Conservation (phyloP, 2,329 filamentous ascomycete species). For the Colletotrichum lupini region DNA sequence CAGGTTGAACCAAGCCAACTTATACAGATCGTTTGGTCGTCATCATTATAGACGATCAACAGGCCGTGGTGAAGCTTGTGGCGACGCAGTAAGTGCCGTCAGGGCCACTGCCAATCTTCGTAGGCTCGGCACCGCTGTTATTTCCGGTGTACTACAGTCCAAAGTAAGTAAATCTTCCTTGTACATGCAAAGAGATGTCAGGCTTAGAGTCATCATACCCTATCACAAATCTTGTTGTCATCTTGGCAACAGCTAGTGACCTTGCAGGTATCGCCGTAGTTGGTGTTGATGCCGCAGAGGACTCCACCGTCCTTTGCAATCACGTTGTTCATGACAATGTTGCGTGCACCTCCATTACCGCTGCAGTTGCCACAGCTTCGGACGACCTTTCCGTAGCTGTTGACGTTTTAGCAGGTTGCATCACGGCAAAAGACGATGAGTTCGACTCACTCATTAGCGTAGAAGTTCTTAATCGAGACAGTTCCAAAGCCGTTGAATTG, state of each 20-base stretch:
- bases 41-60: not conserved
- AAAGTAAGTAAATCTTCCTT: not conserved
- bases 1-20: not conserved
- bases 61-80: constrained; percentile 31
- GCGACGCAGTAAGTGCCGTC: constrained; percentile 48
- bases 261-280: constrained; percentile 59
- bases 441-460: constrained; percentile 46
- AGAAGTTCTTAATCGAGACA: constrained; percentile 52
- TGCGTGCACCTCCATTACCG: constrained; percentile 50
- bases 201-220: constrained; percentile 3
- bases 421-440: not conserved
- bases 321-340: constrained; percentile 56
- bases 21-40: not conserved
- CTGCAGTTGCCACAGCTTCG: constrained; percentile 63
- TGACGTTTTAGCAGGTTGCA: not conserved
- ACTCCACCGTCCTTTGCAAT: constrained; percentile 52
- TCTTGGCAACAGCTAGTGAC: constrained; percentile 52
- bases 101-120: constrained; percentile 49
- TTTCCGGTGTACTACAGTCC: constrained; percentile 48
- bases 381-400: constrained; percentile 58
- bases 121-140: constrained; percentile 48
- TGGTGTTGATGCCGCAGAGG: constrained; percentile 61
- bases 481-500: constrained; percentile 57
- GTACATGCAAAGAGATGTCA: not conserved
- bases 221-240: constrained; percentile 44